These are phyloP conservation scores for Huntiella bhutanensis DNA, from an alignment of 2,329 filamentous ascomycete species.

Conservation along the genomic window DNA sequence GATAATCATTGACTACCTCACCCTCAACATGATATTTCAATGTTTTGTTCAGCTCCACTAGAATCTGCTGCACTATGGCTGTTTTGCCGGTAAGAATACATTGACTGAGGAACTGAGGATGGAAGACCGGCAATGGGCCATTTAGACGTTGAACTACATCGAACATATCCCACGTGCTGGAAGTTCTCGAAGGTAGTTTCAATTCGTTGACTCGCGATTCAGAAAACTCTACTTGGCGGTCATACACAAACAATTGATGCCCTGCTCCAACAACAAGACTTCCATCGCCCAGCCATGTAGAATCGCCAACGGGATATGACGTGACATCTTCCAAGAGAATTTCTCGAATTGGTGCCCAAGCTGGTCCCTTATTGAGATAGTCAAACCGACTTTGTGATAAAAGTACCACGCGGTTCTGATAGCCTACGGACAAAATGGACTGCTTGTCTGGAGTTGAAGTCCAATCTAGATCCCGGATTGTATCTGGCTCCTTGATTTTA, in stretches of 20 bases:
- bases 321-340: slow-evolving; percentile 66
- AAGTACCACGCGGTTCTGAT: slow-evolving; percentile 66
- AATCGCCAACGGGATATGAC: slow-evolving; percentile 80
- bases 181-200: slow-evolving; percentile 24
- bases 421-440: slow-evolving; percentile 80
- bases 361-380: slow-evolving; percentile 73
- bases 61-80: slow-evolving; percentile 48
- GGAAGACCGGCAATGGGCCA: slow-evolving; percentile 72
- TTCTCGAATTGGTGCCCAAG: slow-evolving; percentile 71
- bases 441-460: slow-evolving; percentile 78
- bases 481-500: slow-evolving; percentile 51
- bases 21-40: slow-evolving; percentile 72
- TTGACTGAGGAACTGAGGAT: slow-evolving; percentile 78
- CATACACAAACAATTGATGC: slow-evolving; percentile 76
- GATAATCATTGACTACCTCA: slow-evolving; percentile 59
- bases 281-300: slow-evolving; percentile 73
- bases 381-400: slow-evolving; percentile 80
- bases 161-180: slow-evolving; percentile 49
- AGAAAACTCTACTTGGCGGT: slow-evolving; percentile 49
- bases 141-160: slow-evolving; percentile 70
- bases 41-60: slow-evolving; percentile 53
- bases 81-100: slow-evolving; percentile 69
- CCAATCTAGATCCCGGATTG: slow-evolving; percentile 80
- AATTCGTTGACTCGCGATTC: slow-evolving; percentile 37
- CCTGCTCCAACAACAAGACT: slow-evolving; percentile 76